Evolutionary conservation across 1,139 yeast genomes (phyloP).

Genomic region (Lodderomyces metapsilosis): DNA sequence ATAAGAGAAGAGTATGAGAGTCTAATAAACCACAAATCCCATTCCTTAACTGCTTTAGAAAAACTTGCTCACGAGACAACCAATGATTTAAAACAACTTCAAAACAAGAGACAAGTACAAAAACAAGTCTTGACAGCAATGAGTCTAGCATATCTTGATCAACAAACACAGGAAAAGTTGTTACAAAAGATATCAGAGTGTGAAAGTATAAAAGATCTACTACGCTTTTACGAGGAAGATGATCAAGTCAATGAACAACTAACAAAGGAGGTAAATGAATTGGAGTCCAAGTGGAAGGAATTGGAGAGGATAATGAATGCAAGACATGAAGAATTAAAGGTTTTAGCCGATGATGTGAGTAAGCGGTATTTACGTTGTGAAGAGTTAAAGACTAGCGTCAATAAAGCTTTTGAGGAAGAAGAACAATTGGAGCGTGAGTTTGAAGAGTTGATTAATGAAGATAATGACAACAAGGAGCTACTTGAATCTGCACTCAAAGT

Average conservation of each 20-base stretch:
- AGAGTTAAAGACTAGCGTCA: conserved; percentile 13
- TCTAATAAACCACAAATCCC: not conserved
- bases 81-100: conserved; percentile 24
- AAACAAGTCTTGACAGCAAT: conserved; percentile 47
- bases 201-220: not conserved
- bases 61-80: not conserved
- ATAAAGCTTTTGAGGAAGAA: conserved; percentile 17
- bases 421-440: conserved; percentile 20
- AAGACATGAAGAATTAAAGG: conserved; percentile 21
- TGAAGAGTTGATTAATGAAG: conserved; percentile 15
- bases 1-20: not conserved
- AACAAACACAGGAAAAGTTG: conserved; percentile 65
- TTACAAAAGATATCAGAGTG: conserved; percentile 26
- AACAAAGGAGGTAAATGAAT: conserved; percentile 18
- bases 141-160: conserved; percentile 63
- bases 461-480: conserved; percentile 3
- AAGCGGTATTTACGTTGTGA: conserved; percentile 19
- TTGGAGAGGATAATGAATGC: conserved; percentile 19
- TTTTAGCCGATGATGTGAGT: conserved; percentile 18
- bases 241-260: conserved; percentile 19
- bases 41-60: not conserved
- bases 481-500: not conserved
- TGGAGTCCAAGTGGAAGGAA: conserved; percentile 19
- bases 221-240: conserved; percentile 15
- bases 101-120: conserved; percentile 29